Evolutionary conservation across 2,329 filamentous ascomycete species (phyloP).

Genomic region (Calonectria multiphialidica): DNA sequence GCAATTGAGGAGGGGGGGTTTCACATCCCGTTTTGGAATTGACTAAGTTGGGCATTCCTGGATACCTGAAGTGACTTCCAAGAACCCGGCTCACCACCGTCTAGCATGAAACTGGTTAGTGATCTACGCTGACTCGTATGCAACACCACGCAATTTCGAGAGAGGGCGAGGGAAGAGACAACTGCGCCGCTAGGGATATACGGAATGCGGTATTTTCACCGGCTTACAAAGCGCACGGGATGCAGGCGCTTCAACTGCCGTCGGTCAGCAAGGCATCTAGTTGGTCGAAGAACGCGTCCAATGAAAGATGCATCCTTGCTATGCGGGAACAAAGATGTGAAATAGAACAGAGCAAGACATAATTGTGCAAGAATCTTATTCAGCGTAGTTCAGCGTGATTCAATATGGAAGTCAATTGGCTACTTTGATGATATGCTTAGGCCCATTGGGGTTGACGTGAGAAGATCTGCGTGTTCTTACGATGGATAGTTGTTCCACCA

Average conservation of each 20-base stretch:
- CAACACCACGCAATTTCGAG: neutral
- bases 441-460: neutral
- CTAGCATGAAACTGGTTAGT: neutral
- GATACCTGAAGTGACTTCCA: neutral
- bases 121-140: neutral
- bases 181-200: neutral
- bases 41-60: no score
- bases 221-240: neutral
- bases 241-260: neutral
- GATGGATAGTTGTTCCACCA: neutral
- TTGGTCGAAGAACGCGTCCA: no score
- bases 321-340: no score
- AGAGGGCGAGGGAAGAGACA: neutral
- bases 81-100: neutral
- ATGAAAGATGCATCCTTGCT: neutral
- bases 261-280: neutral
- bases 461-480: neutral
- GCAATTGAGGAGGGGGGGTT: neutral
- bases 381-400: no score
- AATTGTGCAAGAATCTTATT: no score
- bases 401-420: no score
- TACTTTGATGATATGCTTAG: no score
- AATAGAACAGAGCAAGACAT: no score
- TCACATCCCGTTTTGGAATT: neutral
- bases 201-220: neutral